A percentile compares a stretch with the other conserved stretches of the same genome.
phyloP scores from a whole-genome alignment of 805 yeast species.

The Yamadazyma kitorensis region DNA sequence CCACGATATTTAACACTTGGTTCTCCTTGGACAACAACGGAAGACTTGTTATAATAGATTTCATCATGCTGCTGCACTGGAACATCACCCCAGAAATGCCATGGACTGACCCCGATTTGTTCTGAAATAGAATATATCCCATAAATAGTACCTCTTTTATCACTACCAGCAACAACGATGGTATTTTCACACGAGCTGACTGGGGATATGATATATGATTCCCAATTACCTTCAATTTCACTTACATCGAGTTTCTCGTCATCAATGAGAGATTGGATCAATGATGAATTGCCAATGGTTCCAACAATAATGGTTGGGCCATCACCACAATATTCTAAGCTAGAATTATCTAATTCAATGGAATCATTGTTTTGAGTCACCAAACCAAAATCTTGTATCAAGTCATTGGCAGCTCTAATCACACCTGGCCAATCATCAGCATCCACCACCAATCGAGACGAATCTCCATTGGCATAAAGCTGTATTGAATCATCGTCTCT shows the following conservation, averaged over 20 bases:
- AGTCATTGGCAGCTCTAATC: conserved; percentile 13
- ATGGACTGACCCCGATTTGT: conserved; percentile 17
- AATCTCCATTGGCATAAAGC: too few relatives aligned
- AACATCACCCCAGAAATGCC: conserved; percentile 18
- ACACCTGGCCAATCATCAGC: conserved; percentile 18
- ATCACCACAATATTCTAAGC: conserved; percentile 1
- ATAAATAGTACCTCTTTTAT: conserved; percentile 17
- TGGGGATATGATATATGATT: conserved; percentile 11
- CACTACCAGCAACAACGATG: conserved; percentile 17
- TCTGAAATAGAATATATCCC: conserved; percentile 17
- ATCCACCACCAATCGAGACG: conserved; percentile 10
- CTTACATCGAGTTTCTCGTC: conserved; percentile 8
- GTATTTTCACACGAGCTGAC: conserved; percentile 9
- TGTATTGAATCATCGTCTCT: too few relatives aligned
- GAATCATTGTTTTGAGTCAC: conserved; percentile 13
- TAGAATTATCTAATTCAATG: conserved; percentile 6
- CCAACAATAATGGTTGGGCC: conserved; percentile 14
- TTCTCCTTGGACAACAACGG: conserved; percentile 11
- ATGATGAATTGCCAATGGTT: conserved; percentile 13
- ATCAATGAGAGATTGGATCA: conserved; percentile 9
- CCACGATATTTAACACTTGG: conserved; percentile 17
- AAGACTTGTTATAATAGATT: conserved; percentile 9
- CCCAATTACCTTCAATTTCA: conserved; percentile 16
- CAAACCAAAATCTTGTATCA: conserved; percentile 12
- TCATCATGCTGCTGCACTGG: conserved; percentile 9